These are phyloP conservation scores for Cladorrhinum samala DNA, from an alignment of 495 filamentous ascomycete species.

Conservation along the genomic window DNA sequence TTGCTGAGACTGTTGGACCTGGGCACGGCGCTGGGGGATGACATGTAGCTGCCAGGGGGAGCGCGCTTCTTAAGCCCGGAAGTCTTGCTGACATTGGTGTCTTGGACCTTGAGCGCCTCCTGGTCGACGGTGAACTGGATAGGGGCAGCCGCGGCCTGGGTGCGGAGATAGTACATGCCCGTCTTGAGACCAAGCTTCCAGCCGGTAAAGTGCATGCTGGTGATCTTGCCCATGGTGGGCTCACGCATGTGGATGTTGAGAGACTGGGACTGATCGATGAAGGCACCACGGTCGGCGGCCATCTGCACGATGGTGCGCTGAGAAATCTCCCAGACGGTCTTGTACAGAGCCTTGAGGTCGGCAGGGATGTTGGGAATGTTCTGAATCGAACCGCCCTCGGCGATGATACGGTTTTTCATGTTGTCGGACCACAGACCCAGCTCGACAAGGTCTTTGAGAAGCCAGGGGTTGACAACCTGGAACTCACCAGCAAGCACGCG, in stretches of 20 bases:
- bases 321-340: conserved; percentile 99
- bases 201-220: conserved; percentile 97
- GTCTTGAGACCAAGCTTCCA: conserved; percentile 99
- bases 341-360: conserved; percentile 95
- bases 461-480: conserved; percentile 98
- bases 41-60: conserved; percentile 52
- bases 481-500: conserved; percentile 98
- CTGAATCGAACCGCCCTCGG: conserved; percentile 92
- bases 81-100: conserved; percentile 69
- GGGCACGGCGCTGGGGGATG: conserved; percentile 33
- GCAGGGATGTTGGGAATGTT: conserved; percentile 92
- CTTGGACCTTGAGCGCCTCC: conserved; percentile 82
- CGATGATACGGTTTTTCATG: conserved; percentile 99
- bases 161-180: conserved; percentile 99
- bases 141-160: conserved; percentile 90
- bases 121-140: conserved; percentile 99
- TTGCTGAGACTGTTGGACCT: conserved; percentile 38
- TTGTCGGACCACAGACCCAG: conserved; percentile 98
- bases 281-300: conserved; percentile 96
- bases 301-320: conserved; percentile 93
- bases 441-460: conserved; percentile 96
- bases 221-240: conserved; percentile 99
- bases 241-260: conserved; percentile 99
- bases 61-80: conserved; percentile 61
- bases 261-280: conserved; percentile 97